Evolutionary conservation across 1,284 basidiomycete species (phyloP).

Genomic region (Fomitopsis pinicola): DNA sequence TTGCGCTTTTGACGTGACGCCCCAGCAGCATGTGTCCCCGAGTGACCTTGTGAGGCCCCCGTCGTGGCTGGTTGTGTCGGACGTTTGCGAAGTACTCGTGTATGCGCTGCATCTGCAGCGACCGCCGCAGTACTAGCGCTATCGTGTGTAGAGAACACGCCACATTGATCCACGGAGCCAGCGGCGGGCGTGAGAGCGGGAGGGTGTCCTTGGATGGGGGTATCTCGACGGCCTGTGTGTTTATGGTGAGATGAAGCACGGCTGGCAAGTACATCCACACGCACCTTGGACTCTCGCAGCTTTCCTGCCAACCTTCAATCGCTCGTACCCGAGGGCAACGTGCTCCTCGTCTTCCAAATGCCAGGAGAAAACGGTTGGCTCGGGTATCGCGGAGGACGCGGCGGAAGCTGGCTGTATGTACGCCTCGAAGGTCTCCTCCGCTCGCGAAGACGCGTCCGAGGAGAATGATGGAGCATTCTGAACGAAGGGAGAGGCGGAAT

Average conservation of each 20-base stretch:
- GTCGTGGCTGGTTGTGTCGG: background rate
- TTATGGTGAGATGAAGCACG: background rate
- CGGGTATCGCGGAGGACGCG: background rate
- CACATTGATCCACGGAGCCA: background rate
- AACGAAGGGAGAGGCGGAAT: background rate
- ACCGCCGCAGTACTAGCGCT: background rate
- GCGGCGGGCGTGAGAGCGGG: background rate
- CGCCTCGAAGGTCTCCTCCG: background rate
- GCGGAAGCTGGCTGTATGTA: background rate
- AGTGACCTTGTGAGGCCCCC: background rate
- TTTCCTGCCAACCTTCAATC: background rate
- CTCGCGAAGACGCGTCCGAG: background rate
- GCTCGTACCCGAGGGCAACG: background rate
- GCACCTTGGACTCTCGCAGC: background rate
- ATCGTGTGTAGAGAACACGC: background rate
- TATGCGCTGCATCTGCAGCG: background rate
- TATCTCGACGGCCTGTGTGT: no score
- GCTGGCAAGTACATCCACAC: no score
- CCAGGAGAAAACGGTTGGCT: background rate
- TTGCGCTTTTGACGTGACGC: background rate
- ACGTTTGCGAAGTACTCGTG: background rate
- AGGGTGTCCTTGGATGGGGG: background rate
- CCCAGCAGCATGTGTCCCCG: background rate
- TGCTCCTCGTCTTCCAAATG: background rate
- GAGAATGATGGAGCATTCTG: background rate